These are phyloP conservation scores for Sclerotinia trifoliorum DNA, from an alignment of 2,329 filamentous ascomycete species.

Conservation along the genomic window DNA sequence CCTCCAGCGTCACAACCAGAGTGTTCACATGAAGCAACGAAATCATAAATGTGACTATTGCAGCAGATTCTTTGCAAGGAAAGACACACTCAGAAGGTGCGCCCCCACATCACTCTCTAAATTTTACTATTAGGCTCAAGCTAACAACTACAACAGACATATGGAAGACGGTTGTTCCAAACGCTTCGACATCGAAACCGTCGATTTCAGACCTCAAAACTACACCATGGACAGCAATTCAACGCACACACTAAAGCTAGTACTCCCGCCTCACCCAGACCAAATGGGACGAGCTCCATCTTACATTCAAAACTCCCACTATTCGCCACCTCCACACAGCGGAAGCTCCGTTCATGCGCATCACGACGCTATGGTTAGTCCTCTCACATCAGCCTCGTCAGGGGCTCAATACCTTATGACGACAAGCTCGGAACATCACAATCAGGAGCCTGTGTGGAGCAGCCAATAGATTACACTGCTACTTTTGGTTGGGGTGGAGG, in stretches of 20 bases:
- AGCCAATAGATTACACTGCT: slow-evolving; percentile 20
- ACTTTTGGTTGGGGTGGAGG: background rate
- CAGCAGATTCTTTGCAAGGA: slow-evolving; percentile 69
- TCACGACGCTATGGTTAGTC: slow-evolving; percentile 24
- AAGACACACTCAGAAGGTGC: slow-evolving; percentile 78
- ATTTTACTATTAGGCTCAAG: background rate
- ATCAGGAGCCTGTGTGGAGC: slow-evolving; percentile 26
- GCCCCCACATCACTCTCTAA: slow-evolving; percentile 19
- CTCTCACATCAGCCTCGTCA: slow-evolving; percentile 33
- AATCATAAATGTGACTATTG: slow-evolving; percentile 72
- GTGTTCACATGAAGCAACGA: slow-evolving; percentile 71
- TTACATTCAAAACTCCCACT: slow-evolving; percentile 34
- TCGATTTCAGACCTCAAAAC: slow-evolving; percentile 38
- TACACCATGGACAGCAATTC: slow-evolving; percentile 28
- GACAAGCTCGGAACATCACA: slow-evolving; percentile 21
- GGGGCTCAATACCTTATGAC: slow-evolving; percentile 26
- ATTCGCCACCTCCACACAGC: slow-evolving; percentile 27
- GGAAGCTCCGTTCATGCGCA: slow-evolving; percentile 22
- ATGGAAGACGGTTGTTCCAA: slow-evolving; percentile 75
- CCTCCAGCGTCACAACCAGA: slow-evolving; percentile 60
- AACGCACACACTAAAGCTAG: slow-evolving; percentile 26
- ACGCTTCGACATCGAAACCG: slow-evolving; percentile 49
- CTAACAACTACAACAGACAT: slow-evolving; percentile 52
- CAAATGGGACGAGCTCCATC: slow-evolving; percentile 31
- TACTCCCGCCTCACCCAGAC: slow-evolving; percentile 24